Evolutionary conservation across 306 rosid genomes (phyloP), one percentile per base, ranked within the genome.

Genomic region (Acacia crassicarpa): DNA sequence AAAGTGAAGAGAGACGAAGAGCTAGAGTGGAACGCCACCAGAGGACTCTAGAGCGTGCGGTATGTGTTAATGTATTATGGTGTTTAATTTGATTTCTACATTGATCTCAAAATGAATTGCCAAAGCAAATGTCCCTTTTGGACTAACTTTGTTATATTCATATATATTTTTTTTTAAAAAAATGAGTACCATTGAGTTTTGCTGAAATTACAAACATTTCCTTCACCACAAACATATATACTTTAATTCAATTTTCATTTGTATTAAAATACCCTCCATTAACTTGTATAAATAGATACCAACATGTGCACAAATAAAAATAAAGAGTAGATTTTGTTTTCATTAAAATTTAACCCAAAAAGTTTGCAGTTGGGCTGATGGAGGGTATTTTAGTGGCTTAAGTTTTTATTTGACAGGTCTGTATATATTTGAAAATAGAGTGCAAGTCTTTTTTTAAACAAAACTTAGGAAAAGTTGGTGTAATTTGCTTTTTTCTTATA

Each of bases 11-110:
- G 70, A 92, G 98, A 83, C 91, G 94, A 83, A 90, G 90, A 88
- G 98, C 98, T 35, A 91, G 98, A 83, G 77, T 96, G 83, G 99
- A 96, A 82, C 98, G 99, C 78, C 94, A 96, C 67, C 96, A 92
- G 80, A 90, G 98, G 88, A 35, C 98, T 80, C 87, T 88, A 48
- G 92, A 94, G 86, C 97, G 99, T 62, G 93, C 90, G 87, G 99
- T 96, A 91, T 89, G 91, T 81, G 78, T 72, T 75, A 30, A 63
- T 53, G 23, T 78, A 59, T 80, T 63, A 72, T 79, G 83, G 27
- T 75, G 33, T 51, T 77, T 32, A 62, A 35, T 77, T 67, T 84
- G 25, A 51, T 67, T 74, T 41, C 77, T 80, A 69, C 65, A 68
- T 75, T 68, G 43, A 53, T 76, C 41, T 56, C 75, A 45, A 72